Evolutionary conservation across 2,329 filamentous ascomycete species (phyloP).

Genomic region (Penicillium glabrum): DNA sequence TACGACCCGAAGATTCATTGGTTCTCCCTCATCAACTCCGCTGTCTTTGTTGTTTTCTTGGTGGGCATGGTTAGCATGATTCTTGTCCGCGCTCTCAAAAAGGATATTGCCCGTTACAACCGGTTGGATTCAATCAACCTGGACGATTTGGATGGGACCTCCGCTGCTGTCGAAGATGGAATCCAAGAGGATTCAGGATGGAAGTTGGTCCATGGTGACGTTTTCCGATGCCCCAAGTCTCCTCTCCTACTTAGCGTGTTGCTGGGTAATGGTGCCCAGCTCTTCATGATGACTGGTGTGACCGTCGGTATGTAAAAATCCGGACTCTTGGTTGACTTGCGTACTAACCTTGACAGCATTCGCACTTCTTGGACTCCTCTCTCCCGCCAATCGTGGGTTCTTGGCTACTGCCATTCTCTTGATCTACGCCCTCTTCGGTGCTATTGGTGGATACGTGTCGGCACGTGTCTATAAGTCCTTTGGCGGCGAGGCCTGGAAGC

Average conservation of each 20-base stretch:
- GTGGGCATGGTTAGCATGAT: slow-evolving; percentile 92
- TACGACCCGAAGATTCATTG: slow-evolving; percentile 98
- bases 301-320: slow-evolving; percentile 64
- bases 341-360: slow-evolving; percentile 56
- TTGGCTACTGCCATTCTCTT: slow-evolving; percentile 91
- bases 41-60: slow-evolving; percentile 89
- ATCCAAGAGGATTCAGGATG: slow-evolving; percentile 97
- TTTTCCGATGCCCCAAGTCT: slow-evolving; percentile 84
- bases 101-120: slow-evolving; percentile 97
- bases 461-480: slow-evolving; percentile 93
- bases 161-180: slow-evolving; percentile 75
- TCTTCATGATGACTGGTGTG: slow-evolving; percentile 96
- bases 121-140: slow-evolving; percentile 86
- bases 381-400: slow-evolving; percentile 91
- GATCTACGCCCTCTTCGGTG: slow-evolving; percentile 89
- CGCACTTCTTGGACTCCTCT: slow-evolving; percentile 89
- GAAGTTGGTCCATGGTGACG: slow-evolving; percentile 97
- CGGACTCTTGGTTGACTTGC: neutral
- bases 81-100: slow-evolving; percentile 79
- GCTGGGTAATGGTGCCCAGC: slow-evolving; percentile 88
- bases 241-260: slow-evolving; percentile 83
- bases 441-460: slow-evolving; percentile 87
- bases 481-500: slow-evolving; percentile 89
- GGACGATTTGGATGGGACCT: slow-evolving; percentile 81
- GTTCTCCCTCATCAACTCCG: slow-evolving; percentile 96